Evolutionary conservation across 768 basidiomycete species (phyloP), one percentile per base, ranked within the genome.

Genomic region (Russula compacta): DNA sequence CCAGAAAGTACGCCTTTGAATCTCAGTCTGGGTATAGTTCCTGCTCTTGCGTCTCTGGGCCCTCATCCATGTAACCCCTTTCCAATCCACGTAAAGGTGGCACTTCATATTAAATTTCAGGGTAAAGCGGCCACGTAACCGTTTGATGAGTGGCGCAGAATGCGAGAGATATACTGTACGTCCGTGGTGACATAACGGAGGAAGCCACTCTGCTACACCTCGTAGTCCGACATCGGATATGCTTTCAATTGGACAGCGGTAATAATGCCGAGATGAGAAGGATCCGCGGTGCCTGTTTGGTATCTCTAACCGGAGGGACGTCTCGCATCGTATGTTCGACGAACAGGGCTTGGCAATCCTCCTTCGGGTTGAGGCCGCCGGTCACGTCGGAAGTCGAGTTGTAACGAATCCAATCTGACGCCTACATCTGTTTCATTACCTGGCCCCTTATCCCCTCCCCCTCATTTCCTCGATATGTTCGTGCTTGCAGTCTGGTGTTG

Each of bases 61-160:
- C 36, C 19, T 1, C n/a, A 36, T 12, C 10, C 61, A 51, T 79
- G 77, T 83, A 83, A 8, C 63, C 64, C 3, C 60, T 66, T 50
- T 72, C 64, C 19, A 74, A 68, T 0, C 68, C 71, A 3, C 55
- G 44, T 6, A 83, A 70, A 1, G 81, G 80, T 0, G 81, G 79
- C 1, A 83, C 71, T 29, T 29, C 24, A 29, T 29, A 48, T 74
- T 74, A 12, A 48, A 32, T 15, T 17, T 32, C 21, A 24, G 47
- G 47, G 24, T 6, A 12, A 32, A 48, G n/a, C 10, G 4, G 12
- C 29, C 47, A 4, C 29, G n/a, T 14, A 14, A 29, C 12, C 7
- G 47, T n/a, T 4, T 8, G 32, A 33, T 7, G 32, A 33, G 49
- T 3, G 49, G 33, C 21, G 48, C 48, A 35, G 47, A 48, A 48